Percentiles rank a stretch among this genome's conserved stretches.
phyloP scores from a whole-genome alignment of 371 early-diverging fungal species.

The Haplosporangium sp. region DNA sequence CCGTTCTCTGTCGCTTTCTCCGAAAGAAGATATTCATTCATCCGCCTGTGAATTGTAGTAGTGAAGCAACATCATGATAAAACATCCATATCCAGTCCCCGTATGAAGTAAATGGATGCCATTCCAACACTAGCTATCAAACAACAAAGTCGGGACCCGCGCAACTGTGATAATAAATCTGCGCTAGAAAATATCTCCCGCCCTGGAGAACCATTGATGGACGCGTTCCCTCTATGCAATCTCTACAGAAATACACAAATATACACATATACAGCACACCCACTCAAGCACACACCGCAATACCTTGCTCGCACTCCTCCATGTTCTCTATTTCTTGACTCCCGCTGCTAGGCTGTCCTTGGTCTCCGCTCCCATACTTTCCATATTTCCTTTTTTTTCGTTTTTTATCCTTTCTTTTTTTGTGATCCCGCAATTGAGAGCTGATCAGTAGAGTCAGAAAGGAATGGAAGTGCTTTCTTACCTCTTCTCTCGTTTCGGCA shows the following conservation, averaged over 20 bases:
- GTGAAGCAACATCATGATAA: not conserved
- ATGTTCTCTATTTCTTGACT: not conserved
- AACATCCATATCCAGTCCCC: not conserved
- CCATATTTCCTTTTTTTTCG: not conserved
- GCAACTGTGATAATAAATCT: too few relatives aligned
- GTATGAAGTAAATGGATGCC: too few relatives aligned
- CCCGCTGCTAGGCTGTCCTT: conserved; percentile 1
- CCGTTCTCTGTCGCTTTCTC: too few relatives aligned
- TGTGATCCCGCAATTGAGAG: conserved; percentile 14
- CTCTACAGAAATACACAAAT: not conserved
- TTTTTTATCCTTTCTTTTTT: not conserved
- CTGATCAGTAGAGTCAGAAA: conserved; percentile 8
- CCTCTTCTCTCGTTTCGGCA: conserved; percentile 90
- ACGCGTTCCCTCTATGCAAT: too few relatives aligned
- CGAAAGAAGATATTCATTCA: too few relatives aligned
- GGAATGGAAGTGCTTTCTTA: conserved; percentile 51
- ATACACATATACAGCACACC: not conserved
- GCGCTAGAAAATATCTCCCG: too few relatives aligned
- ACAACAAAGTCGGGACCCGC: too few relatives aligned
- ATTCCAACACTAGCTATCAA: too few relatives aligned
- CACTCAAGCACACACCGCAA: not conserved
- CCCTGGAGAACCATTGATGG: too few relatives aligned
- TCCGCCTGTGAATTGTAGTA: too few relatives aligned
- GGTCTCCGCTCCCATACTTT: conserved; percentile 10
- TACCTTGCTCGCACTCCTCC: not conserved